phyloP scores from a whole-genome alignment of 2,329 filamentous ascomycete species.

The Penicillium sp. region DNA sequence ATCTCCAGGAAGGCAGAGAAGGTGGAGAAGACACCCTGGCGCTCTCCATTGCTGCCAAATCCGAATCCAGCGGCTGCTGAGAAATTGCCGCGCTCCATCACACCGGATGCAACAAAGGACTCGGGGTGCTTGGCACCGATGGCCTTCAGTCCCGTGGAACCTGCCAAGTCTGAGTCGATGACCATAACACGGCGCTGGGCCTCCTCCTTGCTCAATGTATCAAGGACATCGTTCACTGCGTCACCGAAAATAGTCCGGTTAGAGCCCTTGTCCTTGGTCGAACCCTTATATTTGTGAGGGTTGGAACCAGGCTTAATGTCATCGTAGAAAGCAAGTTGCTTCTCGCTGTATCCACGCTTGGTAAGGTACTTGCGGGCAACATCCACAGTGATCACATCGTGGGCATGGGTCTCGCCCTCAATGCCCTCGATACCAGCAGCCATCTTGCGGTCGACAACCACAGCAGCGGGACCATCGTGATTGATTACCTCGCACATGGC shows the following conservation, averaged over 20 bases:
- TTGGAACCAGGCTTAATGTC: constrained; percentile 33
- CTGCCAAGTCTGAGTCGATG: constrained; percentile 42
- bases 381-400: constrained; percentile 41
- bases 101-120: constrained; percentile 38
- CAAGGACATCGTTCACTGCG: constrained; percentile 38
- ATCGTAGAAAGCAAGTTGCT: constrained; percentile 36
- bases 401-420: constrained; percentile 36
- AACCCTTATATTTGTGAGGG: constrained; percentile 35
- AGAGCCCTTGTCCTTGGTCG: constrained; percentile 35
- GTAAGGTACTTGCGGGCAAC: constrained; percentile 38
- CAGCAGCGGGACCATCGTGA: constrained; percentile 35
- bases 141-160: constrained; percentile 40
- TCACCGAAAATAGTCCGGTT: constrained; percentile 42
- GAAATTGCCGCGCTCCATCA: constrained; percentile 44
- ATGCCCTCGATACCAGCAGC: constrained; percentile 37
- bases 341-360: constrained; percentile 35
- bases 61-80: constrained; percentile 42
- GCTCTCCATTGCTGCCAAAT: constrained; percentile 34
- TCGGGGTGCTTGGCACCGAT: constrained; percentile 39
- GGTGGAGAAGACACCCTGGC: constrained; percentile 41
- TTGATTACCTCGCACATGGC: constrained; percentile 33
- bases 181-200: constrained; percentile 39
- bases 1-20: constrained; percentile 44
- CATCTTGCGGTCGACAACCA: constrained; percentile 35
- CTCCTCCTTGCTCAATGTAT: constrained; percentile 37